These are phyloP conservation scores for Cicer pinnatifidum DNA, from an alignment of 306 rosid species.

Conservation along the genomic window DNA sequence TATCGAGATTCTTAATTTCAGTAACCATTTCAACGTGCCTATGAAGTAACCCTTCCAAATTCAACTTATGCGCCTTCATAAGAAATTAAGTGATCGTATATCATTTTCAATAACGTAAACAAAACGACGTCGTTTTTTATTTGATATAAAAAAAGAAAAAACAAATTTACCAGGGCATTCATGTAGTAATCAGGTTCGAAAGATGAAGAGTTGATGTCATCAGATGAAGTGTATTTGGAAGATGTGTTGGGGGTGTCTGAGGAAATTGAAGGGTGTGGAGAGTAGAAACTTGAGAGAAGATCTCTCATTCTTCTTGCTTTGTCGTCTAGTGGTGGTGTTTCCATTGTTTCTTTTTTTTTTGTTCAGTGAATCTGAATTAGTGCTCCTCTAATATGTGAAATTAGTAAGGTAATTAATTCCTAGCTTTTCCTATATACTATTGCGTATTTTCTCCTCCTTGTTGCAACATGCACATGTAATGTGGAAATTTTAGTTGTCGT, in stretches of 20 bases:
- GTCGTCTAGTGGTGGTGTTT: conserved; percentile 63
- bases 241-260: conserved; percentile 42
- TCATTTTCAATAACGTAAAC: background rate
- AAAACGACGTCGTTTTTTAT: no score
- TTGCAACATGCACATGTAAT: no score
- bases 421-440: no score
- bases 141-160: background rate
- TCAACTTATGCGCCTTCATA: conserved; percentile 65
- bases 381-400: conserved; percentile 2
- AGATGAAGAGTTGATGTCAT: conserved; percentile 73
- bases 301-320: conserved; percentile 93
- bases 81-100: background rate
- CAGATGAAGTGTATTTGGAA: conserved; percentile 56
- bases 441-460: no score
- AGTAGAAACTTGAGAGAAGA: conserved; percentile 89
- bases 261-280: conserved; percentile 67
- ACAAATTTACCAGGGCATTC: conserved; percentile 61
- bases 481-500: no score
- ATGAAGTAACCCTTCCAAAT: conserved; percentile 81
- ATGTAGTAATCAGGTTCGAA: conserved; percentile 83
- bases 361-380: background rate
- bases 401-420: background rate
- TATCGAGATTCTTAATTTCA: conserved; percentile 93
- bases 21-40: conserved; percentile 89
- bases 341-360: conserved; percentile 51